Evolutionary conservation across 345 rosid genomes (phyloP), one percentile per base, ranked within the genome.

Genomic region (Eutrema heterophyllum): DNA sequence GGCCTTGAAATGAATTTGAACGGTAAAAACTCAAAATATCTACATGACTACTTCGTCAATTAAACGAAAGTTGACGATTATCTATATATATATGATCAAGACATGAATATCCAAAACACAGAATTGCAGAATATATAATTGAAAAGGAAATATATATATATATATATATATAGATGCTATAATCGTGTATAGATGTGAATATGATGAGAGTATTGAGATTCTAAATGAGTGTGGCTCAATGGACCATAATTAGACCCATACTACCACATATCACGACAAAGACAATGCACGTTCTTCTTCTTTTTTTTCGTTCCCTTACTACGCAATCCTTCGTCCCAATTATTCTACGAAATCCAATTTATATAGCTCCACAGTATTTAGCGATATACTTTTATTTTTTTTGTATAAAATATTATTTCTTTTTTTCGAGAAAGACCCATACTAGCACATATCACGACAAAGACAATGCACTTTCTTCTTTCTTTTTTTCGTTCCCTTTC

Each of bases 91-190:
- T 21, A 48, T 30, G 44, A 74, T 58, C 29, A 73, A 45, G 64
- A 68, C 49, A 75, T 68, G 79, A 75, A 75, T 75, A 68, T 61
- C 64, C 64, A 53, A 61, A 75, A 45, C 40, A 64, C 58, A n/a
- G 4, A 52, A 53, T 45, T 26, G 36, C 15, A 69, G 52, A 62
- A 53, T 21, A 21, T 21, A 21, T 69, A 44, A 26, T 44, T 21
- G 16, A 11, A 57, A 68, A 52, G 29, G 27, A 68, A 43, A 61
- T 35, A 24, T 26, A 41, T 9, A 35, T 18, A 21, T 18, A 38
- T 18, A 33, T 33, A 33, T 39, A 9, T 38, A 21, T 4, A 46
- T 32, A 61, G 40, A 67, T 67, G 63, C 39, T 35, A 52, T 60
- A 60, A 33, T 68, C 48, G 63, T 51, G 16, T 60, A 40, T 41